Conservation (phyloP, 2,329 filamentous ascomycete genomes). For the Herpomyces periplanetae region DNA sequence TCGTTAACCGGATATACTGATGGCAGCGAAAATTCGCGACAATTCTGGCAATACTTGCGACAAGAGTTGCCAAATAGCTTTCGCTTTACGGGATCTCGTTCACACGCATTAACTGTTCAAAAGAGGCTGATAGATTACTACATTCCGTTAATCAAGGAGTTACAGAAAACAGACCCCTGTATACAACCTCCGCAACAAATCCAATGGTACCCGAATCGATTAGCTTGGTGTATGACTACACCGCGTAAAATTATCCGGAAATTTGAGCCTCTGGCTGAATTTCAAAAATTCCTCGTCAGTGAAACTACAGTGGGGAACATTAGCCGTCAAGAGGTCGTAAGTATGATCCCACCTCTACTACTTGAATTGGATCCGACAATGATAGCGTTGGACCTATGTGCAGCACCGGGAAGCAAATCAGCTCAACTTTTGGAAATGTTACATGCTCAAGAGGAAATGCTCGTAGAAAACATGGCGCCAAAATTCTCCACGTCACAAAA, state of each 20-base stretch:
- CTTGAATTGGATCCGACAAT: constrained; percentile 71
- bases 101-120: constrained; percentile 68
- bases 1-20: too few relatives aligned
- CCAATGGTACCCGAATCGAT: constrained; percentile 65
- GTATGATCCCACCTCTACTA: constrained; percentile 85
- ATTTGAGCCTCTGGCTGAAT: constrained; percentile 66
- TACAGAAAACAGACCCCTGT: constrained; percentile 39
- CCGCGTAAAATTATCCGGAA: constrained; percentile 81
- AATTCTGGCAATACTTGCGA: constrained; percentile 49
- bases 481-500: constrained; percentile 20
- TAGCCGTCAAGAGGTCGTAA: constrained; percentile 81
- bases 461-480: constrained; percentile 29
- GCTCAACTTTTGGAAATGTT: constrained; percentile 81
- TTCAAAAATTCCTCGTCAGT: constrained; percentile 89
- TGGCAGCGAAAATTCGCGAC: constrained; percentile 32
- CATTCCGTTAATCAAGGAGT: constrained; percentile 54
- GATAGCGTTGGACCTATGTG: constrained; percentile 77
- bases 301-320: constrained; percentile 94
- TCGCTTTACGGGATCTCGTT: constrained; percentile 55
- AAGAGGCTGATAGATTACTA: constrained; percentile 55
- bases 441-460: constrained; percentile 58
- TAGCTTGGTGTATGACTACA: constrained; percentile 93
- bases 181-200: constrained; percentile 51
- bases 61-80: constrained; percentile 84
- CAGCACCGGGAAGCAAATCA: constrained; percentile 83